Base-by-base conservation (phyloP, 352 stramenopile species). In the Detonula confervacea region DNA sequence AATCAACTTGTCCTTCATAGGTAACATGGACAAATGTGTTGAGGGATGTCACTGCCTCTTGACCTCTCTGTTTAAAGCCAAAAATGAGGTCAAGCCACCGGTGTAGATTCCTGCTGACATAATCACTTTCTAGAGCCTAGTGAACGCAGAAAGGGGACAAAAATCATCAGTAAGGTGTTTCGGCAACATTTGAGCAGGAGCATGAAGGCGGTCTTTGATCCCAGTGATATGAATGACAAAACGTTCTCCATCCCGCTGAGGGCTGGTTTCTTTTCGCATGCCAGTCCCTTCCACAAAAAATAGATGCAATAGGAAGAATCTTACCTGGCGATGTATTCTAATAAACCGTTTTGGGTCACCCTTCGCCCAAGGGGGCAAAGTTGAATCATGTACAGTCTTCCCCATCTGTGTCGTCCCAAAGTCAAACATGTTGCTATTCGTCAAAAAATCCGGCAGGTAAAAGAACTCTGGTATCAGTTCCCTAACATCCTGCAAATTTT, bases 11-110 rank as follows among this genome's bases (percentile, higher is more conserved):
- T 29, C 97, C 97, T 92, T 99, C 97, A 84, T 99, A 99, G 7
- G 97, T 99, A 11, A 99, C 90, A 73, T 99, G 97, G 59, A 99
- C 98, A 87, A 99, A 99, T 6, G 98, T 95, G 75, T 99, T 99
- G 55, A 96, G 94, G 2, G 97, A 93, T 22, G 95, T 90, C 12
- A 98, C 93, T 27, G 97, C 97, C 44, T 97, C 93, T 55, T 83
- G 81, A 35, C 93, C 93, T 71, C 97, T 93, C 84, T 99, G 98
- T 74, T 99, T 99, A 87, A 93, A 98, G 7, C 98, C 98, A 87
- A 99, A 99, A 20, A 99, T 97, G 7, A 99, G 92, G 87, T 99
- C 98, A 25, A 99, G 94, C 98, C 98, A 99, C 70, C 95, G 87
- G 83, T 99, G 97, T 20, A 99, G 86, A 86, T 99, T 92, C 33